phyloP scores from a whole-genome alignment of 768 basidiomycete genomes.

The Panus rudis region DNA sequence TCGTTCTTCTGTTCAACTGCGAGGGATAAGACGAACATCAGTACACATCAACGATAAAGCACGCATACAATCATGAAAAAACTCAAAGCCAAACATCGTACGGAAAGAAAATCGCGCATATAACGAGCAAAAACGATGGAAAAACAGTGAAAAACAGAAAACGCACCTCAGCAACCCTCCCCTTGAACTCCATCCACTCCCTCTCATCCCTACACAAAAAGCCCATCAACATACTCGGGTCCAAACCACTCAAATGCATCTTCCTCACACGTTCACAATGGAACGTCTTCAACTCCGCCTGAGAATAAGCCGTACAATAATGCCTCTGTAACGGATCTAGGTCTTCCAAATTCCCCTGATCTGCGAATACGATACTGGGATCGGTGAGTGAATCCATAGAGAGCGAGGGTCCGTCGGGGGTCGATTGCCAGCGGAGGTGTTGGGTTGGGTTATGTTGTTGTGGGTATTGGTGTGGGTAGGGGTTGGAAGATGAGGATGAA shows the following conservation, averaged over 20 bases:
- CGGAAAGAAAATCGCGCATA: too few relatives aligned
- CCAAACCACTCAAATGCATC: conserved; percentile 85
- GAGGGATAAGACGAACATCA: neutral
- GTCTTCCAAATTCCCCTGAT: conserved; percentile 20
- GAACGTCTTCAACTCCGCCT: conserved; percentile 76
- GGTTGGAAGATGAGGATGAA: conserved; percentile 22
- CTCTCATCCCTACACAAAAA: conserved; percentile 78
- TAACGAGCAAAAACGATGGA: too few relatives aligned
- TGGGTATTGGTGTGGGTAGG: conserved; percentile 9
- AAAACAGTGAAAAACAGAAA: neutral
- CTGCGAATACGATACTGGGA: neutral
- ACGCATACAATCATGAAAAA: too few relatives aligned
- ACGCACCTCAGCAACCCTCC: conserved; percentile 66
- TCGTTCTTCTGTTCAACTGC: conserved; percentile 38
- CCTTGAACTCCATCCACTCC: conserved; percentile 81
- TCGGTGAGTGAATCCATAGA: too few relatives aligned
- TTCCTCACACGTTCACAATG: conserved; percentile 96
- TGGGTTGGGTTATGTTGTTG: too few relatives aligned
- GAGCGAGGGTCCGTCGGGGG: too few relatives aligned
- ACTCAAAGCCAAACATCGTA: too few relatives aligned
- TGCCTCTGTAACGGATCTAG: conserved; percentile 48
- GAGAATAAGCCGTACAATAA: conserved; percentile 67
- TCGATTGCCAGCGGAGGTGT: conserved; percentile 26
- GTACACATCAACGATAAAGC: too few relatives aligned
- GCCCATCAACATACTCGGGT: conserved; percentile 96